Percentiles rank a stretch among this genome's conserved stretches.
Evolutionary conservation across 2,329 filamentous ascomycete genomes (phyloP).

Genomic region (Colletotrichum sp.): DNA sequence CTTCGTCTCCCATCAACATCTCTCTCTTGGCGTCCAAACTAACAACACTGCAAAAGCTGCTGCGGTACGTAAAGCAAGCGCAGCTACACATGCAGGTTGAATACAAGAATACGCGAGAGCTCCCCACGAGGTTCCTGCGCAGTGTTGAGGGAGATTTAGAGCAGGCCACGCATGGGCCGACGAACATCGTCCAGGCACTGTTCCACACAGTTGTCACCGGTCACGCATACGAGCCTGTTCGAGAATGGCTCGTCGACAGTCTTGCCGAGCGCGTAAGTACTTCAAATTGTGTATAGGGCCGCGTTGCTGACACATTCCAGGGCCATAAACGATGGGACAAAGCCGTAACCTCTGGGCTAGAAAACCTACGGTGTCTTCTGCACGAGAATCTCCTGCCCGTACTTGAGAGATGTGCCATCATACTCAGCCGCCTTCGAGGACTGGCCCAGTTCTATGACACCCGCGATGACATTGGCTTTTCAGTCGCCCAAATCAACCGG

Average conservation of each 20-base stretch:
- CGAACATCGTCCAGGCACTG: slow-evolving; percentile 73
- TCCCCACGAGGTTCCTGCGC: slow-evolving; percentile 78
- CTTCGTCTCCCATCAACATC: slow-evolving; percentile 78
- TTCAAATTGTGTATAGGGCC: not conserved
- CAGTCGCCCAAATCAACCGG: slow-evolving; percentile 64
- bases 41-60: slow-evolving; percentile 83
- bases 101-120: slow-evolving; percentile 81
- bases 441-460: slow-evolving; percentile 80
- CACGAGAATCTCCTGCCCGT: slow-evolving; percentile 91
- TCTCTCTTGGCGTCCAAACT: slow-evolving; percentile 86
- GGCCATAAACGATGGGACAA: slow-evolving; percentile 97
- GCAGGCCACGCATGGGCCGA: slow-evolving; percentile 60
- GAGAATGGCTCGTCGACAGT: slow-evolving; percentile 88
- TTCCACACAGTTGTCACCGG: slow-evolving; percentile 88
- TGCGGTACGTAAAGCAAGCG: slow-evolving; percentile 84
- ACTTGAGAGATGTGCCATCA: slow-evolving; percentile 80
- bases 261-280: slow-evolving; percentile 74
- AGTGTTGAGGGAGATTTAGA: slow-evolving; percentile 78
- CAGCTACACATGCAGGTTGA: slow-evolving; percentile 80
- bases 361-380: slow-evolving; percentile 75
- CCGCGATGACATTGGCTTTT: slow-evolving; percentile 70
- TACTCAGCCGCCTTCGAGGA: slow-evolving; percentile 82
- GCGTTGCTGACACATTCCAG: slow-evolving; percentile 44
- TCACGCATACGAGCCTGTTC: slow-evolving; percentile 74
- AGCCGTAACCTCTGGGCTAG: slow-evolving; percentile 77